These are phyloP conservation scores for Trichomonascaceae sp. DNA, from an alignment of 1,139 yeast genomes.

Conservation along the genomic window DNA sequence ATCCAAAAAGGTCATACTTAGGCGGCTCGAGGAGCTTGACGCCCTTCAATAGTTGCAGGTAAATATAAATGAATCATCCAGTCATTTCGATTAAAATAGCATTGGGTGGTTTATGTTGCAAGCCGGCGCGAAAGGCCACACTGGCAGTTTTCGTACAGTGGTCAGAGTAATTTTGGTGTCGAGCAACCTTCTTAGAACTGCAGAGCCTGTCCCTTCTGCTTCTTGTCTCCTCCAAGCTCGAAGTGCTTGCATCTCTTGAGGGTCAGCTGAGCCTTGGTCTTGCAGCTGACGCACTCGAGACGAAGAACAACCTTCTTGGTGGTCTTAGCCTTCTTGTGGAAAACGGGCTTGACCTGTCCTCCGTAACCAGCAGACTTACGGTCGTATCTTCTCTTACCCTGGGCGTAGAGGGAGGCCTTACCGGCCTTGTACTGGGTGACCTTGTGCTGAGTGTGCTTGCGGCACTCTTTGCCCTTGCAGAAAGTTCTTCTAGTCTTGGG, in stretches of 20 bases:
- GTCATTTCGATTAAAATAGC: background rate
- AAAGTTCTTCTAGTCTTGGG: slow-evolving; percentile 99
- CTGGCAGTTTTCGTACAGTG: no score
- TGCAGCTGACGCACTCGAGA: slow-evolving; percentile 97
- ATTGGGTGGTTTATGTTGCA: no score
- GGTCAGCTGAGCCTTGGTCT: slow-evolving; percentile 96
- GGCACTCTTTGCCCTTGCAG: slow-evolving; percentile 99
- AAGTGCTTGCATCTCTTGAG: slow-evolving; percentile 99
- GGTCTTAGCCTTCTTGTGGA: slow-evolving; percentile 99
- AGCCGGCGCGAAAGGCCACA: no score
- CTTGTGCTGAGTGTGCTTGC: slow-evolving; percentile 99
- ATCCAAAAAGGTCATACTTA: slow-evolving; percentile 64
- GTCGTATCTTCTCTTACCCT: slow-evolving; percentile 99
- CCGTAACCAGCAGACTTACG: slow-evolving; percentile 99
- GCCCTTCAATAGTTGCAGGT: slow-evolving; percentile 4
- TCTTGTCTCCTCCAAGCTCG: slow-evolving; percentile 99
- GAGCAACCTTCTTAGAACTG: slow-evolving; percentile 49
- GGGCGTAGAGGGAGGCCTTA: slow-evolving; percentile 97
- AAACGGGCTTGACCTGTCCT: slow-evolving; percentile 99
- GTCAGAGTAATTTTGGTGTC: no score
- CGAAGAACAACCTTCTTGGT: slow-evolving; percentile 99
- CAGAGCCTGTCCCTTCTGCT: slow-evolving; percentile 98
- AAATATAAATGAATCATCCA: background rate
- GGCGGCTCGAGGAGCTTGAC: slow-evolving; percentile 35
- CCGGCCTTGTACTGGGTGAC: slow-evolving; percentile 99